Percentiles rank a stretch among this genome's conserved stretches.
Conservation (phyloP, 805 yeast species). For the Barnettozyma californica region DNA sequence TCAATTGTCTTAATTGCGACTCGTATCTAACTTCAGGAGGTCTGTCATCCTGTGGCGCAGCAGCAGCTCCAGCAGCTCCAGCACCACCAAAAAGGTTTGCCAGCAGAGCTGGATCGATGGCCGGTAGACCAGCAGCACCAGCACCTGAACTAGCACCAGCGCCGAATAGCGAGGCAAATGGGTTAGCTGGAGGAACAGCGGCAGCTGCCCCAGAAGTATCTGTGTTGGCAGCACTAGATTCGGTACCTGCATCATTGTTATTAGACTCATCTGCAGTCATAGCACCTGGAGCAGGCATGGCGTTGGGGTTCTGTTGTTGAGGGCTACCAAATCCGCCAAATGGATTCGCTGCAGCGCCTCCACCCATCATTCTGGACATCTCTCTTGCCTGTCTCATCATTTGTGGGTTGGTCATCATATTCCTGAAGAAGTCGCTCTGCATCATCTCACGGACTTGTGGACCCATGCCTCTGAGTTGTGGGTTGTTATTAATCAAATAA, state of each 20-base stretch:
- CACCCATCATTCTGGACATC: slow-evolving; percentile 48
- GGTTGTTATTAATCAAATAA: slow-evolving; percentile 72
- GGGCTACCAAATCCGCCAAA: slow-evolving; percentile 24
- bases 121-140: slow-evolving; percentile 28
- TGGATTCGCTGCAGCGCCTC: slow-evolving; percentile 17
- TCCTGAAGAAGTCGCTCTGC: slow-evolving; percentile 78
- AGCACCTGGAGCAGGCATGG: slow-evolving; percentile 49
- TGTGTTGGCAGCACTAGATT: slow-evolving; percentile 28
- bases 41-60: slow-evolving; percentile 42
- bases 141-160: slow-evolving; percentile 21
- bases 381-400: slow-evolving; percentile 78
- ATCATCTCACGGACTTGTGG: slow-evolving; percentile 84
- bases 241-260: slow-evolving; percentile 20
- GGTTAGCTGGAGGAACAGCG: slow-evolving; percentile 31
- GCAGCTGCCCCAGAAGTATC: slow-evolving; percentile 15
- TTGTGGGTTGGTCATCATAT: slow-evolving; percentile 78
- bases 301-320: slow-evolving; percentile 18
- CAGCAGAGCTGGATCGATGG: slow-evolving; percentile 43
- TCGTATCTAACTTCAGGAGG: slow-evolving; percentile 82
- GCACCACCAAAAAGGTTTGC: slow-evolving; percentile 43
- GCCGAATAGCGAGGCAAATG: slow-evolving; percentile 30
- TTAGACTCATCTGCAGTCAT: slow-evolving; percentile 11
- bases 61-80: slow-evolving; percentile 12
- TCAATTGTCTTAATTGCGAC: slow-evolving; percentile 64
- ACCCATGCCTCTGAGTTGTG: slow-evolving; percentile 80